Base-by-base conservation (phyloP, 2,329 filamentous ascomycete genomes). In the Cladosporium sp. region DNA sequence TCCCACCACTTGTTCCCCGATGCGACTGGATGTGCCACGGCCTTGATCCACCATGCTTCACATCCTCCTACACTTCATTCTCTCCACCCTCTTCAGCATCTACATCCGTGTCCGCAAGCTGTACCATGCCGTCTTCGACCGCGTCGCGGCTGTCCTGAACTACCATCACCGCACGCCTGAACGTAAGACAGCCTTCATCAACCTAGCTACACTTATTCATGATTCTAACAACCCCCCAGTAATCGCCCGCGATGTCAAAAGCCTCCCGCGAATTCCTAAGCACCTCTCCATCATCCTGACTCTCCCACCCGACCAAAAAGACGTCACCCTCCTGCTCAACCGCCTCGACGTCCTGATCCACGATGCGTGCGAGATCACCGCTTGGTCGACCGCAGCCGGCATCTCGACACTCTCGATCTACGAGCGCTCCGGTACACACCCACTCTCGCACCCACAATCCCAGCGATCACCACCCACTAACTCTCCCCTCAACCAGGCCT, bases 111-210 rank as follows among this genome's bases (percentile, higher is more conserved):
- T 89, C 54, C 84, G 91, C 54, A 84, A 89, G 66, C 82, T 83
- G 52, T 93, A 89, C 73, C 86, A 92, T 68, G 81, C 85, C 8
- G 78, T 95, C 46, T 77, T 83, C 60, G 87, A 93, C 68, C 84
- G 87, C 55, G 74, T 92, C 58, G 81, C 89, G 49, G 87, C 89
- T 9, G 80, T 97, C 56, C 77, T 95, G 51, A 91, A 92, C 69
- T 93, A 98, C 74, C 95, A 98, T 73, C 93, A 98, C 70, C 87
- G 89, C 49, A 95, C 92, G 0, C 93, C 93, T 7, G 89, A 95
- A 67, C 83, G 51, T 52, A 42, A 43, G 49, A 13, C 42, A 14
- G n/a, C 35, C 35, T 35, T 35, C n/a, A 38, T 8, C n/a, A 6
- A 7, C 18, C 10, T 16, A 6, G 32, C 43, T 18, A 50, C 22